phyloP scores from a whole-genome alignment of 2,329 filamentous ascomycete species.

The Mollisia scopiformis region DNA sequence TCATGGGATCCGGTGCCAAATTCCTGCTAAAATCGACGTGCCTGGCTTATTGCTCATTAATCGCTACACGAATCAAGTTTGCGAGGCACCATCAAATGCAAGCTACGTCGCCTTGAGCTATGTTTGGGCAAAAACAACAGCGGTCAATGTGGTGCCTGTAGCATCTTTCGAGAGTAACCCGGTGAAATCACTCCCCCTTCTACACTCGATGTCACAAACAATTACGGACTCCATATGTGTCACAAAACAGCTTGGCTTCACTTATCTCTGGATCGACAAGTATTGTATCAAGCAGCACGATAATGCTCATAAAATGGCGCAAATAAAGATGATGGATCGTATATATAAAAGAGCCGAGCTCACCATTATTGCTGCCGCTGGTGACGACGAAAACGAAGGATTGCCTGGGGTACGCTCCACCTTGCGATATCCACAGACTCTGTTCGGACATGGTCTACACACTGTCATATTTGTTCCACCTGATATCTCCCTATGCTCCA shows the following conservation, averaged over 20 bases:
- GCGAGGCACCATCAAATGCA: not conserved
- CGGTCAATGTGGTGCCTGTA: slow-evolving; percentile 1
- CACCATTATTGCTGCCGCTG: slow-evolving; percentile 14
- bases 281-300: slow-evolving; percentile 32
- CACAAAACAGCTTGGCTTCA: slow-evolving; percentile 21
- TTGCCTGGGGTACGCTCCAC: slow-evolving; percentile 15
- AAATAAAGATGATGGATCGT: slow-evolving; percentile 14
- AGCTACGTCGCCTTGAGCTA: not conserved
- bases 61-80: not conserved
- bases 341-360: slow-evolving; percentile 15
- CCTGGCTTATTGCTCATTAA: not conserved
- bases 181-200: too few species aligned
- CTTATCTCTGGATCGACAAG: slow-evolving; percentile 36
- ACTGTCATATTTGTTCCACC: too few species aligned
- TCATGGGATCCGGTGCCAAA: too few species aligned
- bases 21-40: too few species aligned
- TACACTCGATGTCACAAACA: slow-evolving; percentile 1
- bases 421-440: too few species aligned
- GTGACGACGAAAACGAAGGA: slow-evolving; percentile 13
- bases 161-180: too few species aligned
- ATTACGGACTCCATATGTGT: slow-evolving; percentile 30
- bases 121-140: not conserved
- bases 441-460: too few species aligned
- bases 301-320: not conserved
- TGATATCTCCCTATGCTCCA: too few species aligned